Evolutionary conservation across 2,329 filamentous ascomycete species (phyloP).

Genomic region (Stagonosporopsis vannaccii): DNA sequence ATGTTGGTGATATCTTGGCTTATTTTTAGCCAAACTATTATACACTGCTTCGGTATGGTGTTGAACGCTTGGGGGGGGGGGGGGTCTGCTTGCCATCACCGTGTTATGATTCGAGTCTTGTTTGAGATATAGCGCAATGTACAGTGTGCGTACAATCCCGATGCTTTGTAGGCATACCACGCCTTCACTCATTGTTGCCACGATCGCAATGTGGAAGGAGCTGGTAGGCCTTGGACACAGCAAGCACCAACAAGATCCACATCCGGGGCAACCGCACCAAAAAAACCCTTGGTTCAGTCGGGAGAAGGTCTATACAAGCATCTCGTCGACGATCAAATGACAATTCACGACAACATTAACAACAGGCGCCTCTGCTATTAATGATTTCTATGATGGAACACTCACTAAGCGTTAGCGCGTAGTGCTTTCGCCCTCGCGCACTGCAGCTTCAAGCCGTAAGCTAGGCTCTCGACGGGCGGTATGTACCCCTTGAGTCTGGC

Average conservation of each 20-base stretch:
- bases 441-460: not conserved
- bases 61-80: not conserved
- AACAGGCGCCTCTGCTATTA: too few species aligned
- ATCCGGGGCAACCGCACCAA: not conserved
- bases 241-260: not conserved
- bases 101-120: not conserved
- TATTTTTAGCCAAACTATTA: not conserved
- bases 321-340: not conserved
- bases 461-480: constrained; percentile 1
- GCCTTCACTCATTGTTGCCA: not conserved
- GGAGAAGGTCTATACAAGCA: not conserved
- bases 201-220: not conserved
- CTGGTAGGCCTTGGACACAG: not conserved
- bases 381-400: too few species aligned
- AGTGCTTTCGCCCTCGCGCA: not conserved
- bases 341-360: too few species aligned
- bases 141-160: not conserved
- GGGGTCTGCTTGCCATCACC: too few species aligned
- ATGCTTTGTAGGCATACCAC: not conserved
- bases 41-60: not conserved
- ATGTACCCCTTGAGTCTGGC: constrained; percentile 6
- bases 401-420: not conserved
- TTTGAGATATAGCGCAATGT: not conserved
- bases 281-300: not conserved
- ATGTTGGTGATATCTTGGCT: not conserved